A percentile compares a stretch with the other conserved stretches of the same genome.
Evolutionary conservation across 2,329 filamentous ascomycete genomes (phyloP).

Genomic region (Cryphonectria carpinicola): DNA sequence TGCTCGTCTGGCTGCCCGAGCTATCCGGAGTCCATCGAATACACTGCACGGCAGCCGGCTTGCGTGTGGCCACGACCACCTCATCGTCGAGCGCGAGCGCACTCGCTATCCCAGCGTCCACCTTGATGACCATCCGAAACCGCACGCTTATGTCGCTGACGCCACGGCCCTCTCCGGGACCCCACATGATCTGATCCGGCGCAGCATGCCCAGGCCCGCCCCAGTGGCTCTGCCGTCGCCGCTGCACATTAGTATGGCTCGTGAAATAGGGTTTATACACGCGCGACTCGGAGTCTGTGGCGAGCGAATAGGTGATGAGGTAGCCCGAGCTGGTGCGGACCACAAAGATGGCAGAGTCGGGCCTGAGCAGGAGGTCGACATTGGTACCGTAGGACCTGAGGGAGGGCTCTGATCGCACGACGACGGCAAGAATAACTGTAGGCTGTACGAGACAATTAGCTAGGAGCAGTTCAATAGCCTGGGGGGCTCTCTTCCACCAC

Average conservation of each 20-base stretch:
- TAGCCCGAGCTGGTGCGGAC: slow-evolving; percentile 85
- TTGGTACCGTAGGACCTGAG: slow-evolving; percentile 84
- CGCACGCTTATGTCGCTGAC: slow-evolving; percentile 86
- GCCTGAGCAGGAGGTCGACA: slow-evolving; percentile 80
- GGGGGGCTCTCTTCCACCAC: too few relatives aligned
- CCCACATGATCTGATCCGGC: slow-evolving; percentile 69
- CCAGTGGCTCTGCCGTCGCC: slow-evolving; percentile 64
- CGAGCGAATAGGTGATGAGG: slow-evolving; percentile 91
- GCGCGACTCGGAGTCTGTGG: slow-evolving; percentile 77
- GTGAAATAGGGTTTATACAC: slow-evolving; percentile 85
- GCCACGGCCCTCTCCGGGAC: slow-evolving; percentile 79
- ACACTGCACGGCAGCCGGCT: slow-evolving; percentile 93
- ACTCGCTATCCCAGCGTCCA: slow-evolving; percentile 90
- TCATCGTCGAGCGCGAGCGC: slow-evolving; percentile 91
- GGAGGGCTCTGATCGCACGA: slow-evolving; percentile 80
- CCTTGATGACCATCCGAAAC: slow-evolving; percentile 97
- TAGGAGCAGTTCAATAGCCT: slow-evolving; percentile 30
- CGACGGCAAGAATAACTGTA: slow-evolving; percentile 82
- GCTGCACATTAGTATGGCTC: slow-evolving; percentile 66
- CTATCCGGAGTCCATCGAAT: slow-evolving; percentile 92
- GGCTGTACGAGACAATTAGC: slow-evolving; percentile 58
- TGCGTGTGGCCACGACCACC: slow-evolving; percentile 85
- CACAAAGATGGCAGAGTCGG: slow-evolving; percentile 90
- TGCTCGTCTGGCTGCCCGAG: slow-evolving; percentile 81
- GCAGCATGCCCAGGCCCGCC: slow-evolving; percentile 58